Evolutionary conservation across 495 filamentous ascomycete genomes (phyloP).

Genomic region (Penicillium simplicissimum): DNA sequence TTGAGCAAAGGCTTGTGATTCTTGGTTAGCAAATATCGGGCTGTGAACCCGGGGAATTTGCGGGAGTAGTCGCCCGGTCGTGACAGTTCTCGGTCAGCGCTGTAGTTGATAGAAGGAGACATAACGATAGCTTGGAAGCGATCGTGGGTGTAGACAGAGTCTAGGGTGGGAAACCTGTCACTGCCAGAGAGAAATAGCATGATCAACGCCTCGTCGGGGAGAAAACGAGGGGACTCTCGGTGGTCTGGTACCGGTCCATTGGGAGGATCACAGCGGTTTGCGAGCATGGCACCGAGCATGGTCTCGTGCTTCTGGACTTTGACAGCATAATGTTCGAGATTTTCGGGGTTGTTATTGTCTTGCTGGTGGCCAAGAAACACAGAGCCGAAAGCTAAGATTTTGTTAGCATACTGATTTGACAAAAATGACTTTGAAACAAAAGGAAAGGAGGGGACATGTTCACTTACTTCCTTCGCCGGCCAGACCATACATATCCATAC

Average conservation of each 20-base stretch:
- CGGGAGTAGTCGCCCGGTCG: not conserved
- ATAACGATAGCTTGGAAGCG: conserved; percentile 27
- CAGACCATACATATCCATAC: conserved; percentile 22
- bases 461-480: conserved; percentile 24
- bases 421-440: not conserved
- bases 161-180: conserved; percentile 28
- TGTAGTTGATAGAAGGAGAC: conserved; percentile 23
- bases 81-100: conserved; percentile 8
- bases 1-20: conserved; percentile 18
- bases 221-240: conserved; percentile 6
- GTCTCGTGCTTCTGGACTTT: conserved; percentile 25
- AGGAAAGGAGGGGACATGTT: not conserved
- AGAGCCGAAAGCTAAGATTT: conserved; percentile 24
- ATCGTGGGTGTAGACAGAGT: conserved; percentile 31
- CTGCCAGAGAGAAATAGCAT: conserved; percentile 22
- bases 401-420: conserved; percentile 12
- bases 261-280: not conserved
- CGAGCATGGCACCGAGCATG: not conserved
- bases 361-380: conserved; percentile 25
- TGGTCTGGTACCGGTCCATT: conserved; percentile 12
- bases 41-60: conserved; percentile 20
- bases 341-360: not conserved
- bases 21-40: conserved; percentile 13
- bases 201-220: conserved; percentile 30
- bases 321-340: conserved; percentile 21